These are phyloP conservation scores for Ogataea degrootiae DNA, from an alignment of 805 yeast genomes.

Conservation along the genomic window DNA sequence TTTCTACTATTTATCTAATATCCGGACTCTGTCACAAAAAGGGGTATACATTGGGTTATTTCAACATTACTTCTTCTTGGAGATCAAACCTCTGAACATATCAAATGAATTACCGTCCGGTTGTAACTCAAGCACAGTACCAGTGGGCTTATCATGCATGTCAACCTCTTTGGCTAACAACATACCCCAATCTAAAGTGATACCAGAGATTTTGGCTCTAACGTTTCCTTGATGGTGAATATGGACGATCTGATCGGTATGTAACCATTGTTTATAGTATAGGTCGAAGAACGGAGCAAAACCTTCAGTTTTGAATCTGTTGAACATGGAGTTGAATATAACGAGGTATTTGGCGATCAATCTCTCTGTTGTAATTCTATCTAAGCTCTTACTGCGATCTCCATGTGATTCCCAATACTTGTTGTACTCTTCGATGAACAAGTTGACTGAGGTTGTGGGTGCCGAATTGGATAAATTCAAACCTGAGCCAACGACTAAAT, in stretches of 20 bases:
- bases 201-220: conserved; percentile 70
- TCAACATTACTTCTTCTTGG: conserved; percentile 38
- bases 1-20: too few relatives aligned
- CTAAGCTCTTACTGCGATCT: conserved; percentile 28
- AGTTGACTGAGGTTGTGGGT: conserved; percentile 86
- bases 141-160: conserved; percentile 40
- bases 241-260: conserved; percentile 66
- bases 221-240: conserved; percentile 39
- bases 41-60: too few relatives aligned
- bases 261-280: conserved; percentile 87
- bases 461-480: conserved; percentile 78
- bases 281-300: conserved; percentile 59
- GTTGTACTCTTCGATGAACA: conserved; percentile 61
- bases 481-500: conserved; percentile 81
- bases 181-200: conserved; percentile 80
- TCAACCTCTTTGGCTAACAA: conserved; percentile 68
- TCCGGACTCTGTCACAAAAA: too few relatives aligned
- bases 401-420: conserved; percentile 41
- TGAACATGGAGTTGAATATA: conserved; percentile 58
- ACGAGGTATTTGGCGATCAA: conserved; percentile 66
- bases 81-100: conserved; percentile 84
- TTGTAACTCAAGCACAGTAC: conserved; percentile 63
- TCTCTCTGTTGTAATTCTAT: conserved; percentile 34
- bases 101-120: conserved; percentile 98
- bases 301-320: conserved; percentile 58